Percentiles rank a stretch among this genome's conserved stretches.
phyloP scores from a whole-genome alignment of 2,329 filamentous ascomycete species.

The Diplocarpon mali region DNA sequence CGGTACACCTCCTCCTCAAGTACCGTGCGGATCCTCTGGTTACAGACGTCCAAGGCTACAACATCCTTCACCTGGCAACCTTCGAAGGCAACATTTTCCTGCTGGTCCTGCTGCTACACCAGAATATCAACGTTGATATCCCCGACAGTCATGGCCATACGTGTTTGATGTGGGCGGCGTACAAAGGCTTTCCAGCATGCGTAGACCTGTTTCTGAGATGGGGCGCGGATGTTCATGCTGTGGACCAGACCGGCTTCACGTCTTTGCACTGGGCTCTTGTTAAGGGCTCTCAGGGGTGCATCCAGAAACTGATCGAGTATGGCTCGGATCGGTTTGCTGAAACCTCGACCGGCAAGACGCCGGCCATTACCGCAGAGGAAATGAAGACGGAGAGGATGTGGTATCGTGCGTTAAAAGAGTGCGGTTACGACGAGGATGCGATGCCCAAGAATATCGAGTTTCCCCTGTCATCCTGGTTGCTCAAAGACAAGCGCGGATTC shows the following conservation, averaged over 20 bases:
- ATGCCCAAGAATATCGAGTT: slow-evolving; percentile 59
- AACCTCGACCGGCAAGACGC: slow-evolving; percentile 84
- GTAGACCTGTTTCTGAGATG: slow-evolving; percentile 89
- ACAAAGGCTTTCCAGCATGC: slow-evolving; percentile 88
- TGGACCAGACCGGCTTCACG: slow-evolving; percentile 86
- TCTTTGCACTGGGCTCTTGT: slow-evolving; percentile 95
- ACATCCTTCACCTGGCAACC: slow-evolving; percentile 91
- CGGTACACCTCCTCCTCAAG: slow-evolving; percentile 83
- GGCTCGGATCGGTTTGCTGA: slow-evolving; percentile 87
- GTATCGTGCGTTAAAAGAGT: slow-evolving; percentile 72
- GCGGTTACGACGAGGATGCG: slow-evolving; percentile 71
- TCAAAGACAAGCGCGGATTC: slow-evolving; percentile 68
- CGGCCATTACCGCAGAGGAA: slow-evolving; percentile 72
- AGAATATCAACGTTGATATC: slow-evolving; percentile 89
- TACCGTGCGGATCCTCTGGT: slow-evolving; percentile 87
- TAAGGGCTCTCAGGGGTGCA: slow-evolving; percentile 78
- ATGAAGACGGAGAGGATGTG: slow-evolving; percentile 79
- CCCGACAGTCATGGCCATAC: slow-evolving; percentile 86
- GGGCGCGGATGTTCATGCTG: slow-evolving; percentile 87
- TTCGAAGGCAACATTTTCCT: slow-evolving; percentile 94
- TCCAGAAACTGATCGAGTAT: slow-evolving; percentile 92
- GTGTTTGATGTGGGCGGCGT: slow-evolving; percentile 95
- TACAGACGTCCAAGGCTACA: slow-evolving; percentile 92
- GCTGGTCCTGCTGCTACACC: slow-evolving; percentile 80
- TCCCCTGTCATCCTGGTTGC: slow-evolving; percentile 58